These are phyloP conservation scores for Citrus maxima DNA, from an alignment of 345 rosid species.

Conservation along the genomic window DNA sequence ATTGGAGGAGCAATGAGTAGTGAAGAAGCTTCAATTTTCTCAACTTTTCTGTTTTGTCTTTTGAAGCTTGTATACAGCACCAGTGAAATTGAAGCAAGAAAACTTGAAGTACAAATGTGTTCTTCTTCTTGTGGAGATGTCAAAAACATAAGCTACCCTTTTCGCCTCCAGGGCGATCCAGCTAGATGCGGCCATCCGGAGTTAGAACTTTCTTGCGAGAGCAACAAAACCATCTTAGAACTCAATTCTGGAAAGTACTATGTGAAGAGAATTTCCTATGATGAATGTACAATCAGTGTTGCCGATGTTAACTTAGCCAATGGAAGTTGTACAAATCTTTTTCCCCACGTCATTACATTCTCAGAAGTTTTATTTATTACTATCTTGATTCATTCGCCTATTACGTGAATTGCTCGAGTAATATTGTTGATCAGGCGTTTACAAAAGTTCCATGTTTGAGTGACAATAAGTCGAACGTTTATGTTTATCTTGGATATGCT, in stretches of 20 bases:
- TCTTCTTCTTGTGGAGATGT: conserved; percentile 35
- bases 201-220: conserved; percentile 30
- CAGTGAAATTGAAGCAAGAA: conserved; percentile 15
- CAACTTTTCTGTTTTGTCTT: conserved; percentile 2
- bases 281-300: conserved; percentile 3
- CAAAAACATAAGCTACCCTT: conserved; percentile 34
- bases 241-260: conserved; percentile 20
- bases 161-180: conserved; percentile 33
- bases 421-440: conserved; percentile 12
- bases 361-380: too few relatives aligned
- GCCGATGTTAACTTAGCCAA: conserved; percentile 32
- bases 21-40: not conserved
- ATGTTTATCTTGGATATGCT: conserved; percentile 11
- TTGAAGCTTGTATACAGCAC: conserved; percentile 5
- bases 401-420: conserved; percentile 27
- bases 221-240: conserved; percentile 26
- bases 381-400: not conserved
- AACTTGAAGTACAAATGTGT: conserved; percentile 13
- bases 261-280: conserved; percentile 28
- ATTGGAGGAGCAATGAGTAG: conserved; percentile 6
- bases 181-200: conserved; percentile 19
- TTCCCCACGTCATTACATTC: too few relatives aligned
- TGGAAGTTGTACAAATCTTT: conserved; percentile 16
- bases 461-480: conserved; percentile 20
- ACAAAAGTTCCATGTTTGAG: conserved; percentile 27